phyloP scores from a whole-genome alignment of 106 monocot genomes.

The Cymbidium sinense region DNA sequence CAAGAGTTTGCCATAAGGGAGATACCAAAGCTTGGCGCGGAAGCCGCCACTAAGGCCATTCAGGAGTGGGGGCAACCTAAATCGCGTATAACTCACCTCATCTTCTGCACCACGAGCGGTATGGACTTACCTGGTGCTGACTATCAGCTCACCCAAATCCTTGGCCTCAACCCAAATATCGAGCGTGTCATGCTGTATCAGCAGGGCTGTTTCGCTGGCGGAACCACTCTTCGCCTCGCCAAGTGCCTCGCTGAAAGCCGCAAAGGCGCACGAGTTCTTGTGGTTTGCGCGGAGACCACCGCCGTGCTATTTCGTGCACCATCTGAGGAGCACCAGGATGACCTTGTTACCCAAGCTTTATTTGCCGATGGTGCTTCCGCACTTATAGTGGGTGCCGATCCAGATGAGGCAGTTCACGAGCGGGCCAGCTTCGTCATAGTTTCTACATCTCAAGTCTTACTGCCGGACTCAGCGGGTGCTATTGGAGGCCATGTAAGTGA shows the following conservation, averaged over 20 bases:
- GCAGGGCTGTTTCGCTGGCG: background rate
- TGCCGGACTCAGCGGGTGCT: conserved; percentile 1
- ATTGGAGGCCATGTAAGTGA: background rate
- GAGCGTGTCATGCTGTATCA: conserved; percentile 2
- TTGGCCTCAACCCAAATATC: conserved; percentile 6
- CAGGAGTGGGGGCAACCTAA: conserved; percentile 8
- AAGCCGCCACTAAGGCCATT: background rate
- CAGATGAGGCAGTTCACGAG: background rate
- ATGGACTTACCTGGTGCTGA: conserved; percentile 10
- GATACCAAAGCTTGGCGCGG: conserved; percentile 2
- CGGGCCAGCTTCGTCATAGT: background rate
- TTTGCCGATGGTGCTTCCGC: conserved; percentile 8
- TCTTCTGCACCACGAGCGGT: conserved; percentile 13
- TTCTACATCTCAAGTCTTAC: background rate
- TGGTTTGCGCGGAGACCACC: conserved; percentile 4
- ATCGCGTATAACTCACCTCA: conserved; percentile 5
- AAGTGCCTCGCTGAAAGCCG: conserved; percentile 2
- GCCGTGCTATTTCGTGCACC: conserved; percentile 1
- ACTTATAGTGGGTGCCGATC: conserved; percentile 1
- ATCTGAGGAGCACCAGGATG: conserved; percentile 6
- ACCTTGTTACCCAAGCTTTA: conserved; percentile 1
- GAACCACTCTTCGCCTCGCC: background rate
- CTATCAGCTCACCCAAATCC: conserved; percentile 3
- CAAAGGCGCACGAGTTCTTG: background rate
- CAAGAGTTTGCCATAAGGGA: background rate